Base-by-base conservation (phyloP, 1,284 basidiomycete genomes). In the Leccinum pachyderme region DNA sequence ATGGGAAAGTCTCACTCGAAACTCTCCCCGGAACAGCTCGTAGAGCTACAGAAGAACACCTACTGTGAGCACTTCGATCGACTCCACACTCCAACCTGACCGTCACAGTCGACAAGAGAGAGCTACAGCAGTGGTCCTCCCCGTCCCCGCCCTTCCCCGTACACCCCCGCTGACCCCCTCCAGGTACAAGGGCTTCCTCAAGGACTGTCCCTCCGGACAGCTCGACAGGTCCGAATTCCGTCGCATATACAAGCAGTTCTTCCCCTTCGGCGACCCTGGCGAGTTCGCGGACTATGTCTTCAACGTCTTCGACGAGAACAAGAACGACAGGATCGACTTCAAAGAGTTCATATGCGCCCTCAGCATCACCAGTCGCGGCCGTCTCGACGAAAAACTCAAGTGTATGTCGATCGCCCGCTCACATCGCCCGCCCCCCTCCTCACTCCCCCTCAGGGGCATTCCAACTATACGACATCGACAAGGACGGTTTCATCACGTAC, bases 241-340 rank as follows among this genome's bases (percentile, higher is more conserved):
- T 69, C 89, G 92, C 73, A 99, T 99, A 81, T 99, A 99, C 84
- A 95, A 96, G 72, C 96, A 99, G 72, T 97, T 99, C 89, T 98
- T 98, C 81, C 96, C 96, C 25, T 99, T 99, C 68, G 97, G 97
- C 56, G 97, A 99, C 73, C 96, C 97, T 5, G 87, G 81, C 55
- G 92, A 97, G 71, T 99, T 99, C 67, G 95, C 97, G 47, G 94
- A 98, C 75, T 97, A 97, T 71, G 97, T 99, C 63, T 99, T 99
- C 81, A 96, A 98, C 67, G 93, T 95, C 49, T 95, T 96, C 70
- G 95, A 98, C 72, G 90, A 91, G 72, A 93, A 98, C 79, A 91
- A 93, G 80, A 95, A 91, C 72, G 94, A 93, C 43, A 92, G 90
- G 22, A 98, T 97, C 75, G 95, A 97, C 76, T 98, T 98, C 75